Percentiles rank a stretch among this genome's conserved stretches.
These are phyloP conservation scores for Spirogloea muscicola DNA, from an alignment of 139 green algal species.

Conservation along the genomic window DNA sequence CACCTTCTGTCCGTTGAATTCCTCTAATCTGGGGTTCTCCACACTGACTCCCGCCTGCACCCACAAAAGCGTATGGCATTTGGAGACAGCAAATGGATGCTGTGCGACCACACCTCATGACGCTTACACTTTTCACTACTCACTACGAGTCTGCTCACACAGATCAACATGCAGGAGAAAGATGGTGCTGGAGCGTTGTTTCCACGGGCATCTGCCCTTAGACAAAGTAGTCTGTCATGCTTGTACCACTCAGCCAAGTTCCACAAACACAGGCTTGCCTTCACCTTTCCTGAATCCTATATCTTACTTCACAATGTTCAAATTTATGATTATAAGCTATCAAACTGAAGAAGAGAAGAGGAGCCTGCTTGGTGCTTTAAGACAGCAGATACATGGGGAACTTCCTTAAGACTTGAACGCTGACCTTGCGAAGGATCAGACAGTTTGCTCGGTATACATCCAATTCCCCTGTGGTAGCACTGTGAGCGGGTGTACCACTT, in stretches of 20 bases:
- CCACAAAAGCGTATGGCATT: not conserved
- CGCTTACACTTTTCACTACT: not conserved
- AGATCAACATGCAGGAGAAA: not conserved
- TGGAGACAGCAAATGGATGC: not conserved
- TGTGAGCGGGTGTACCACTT: constrained; percentile 71
- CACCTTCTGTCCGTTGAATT: constrained; percentile 60
- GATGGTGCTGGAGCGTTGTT: no score
- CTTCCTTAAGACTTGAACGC: no score
- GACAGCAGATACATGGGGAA: not conserved
- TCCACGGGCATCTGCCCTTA: no score
- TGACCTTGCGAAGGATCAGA: constrained; percentile 53
- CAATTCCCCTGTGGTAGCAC: constrained; percentile 77
- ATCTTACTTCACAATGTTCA: no score
- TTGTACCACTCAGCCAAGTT: not conserved
- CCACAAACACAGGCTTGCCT: not conserved
- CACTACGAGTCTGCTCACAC: not conserved
- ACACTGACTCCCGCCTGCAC: constrained; percentile 24
- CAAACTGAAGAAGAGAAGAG: not conserved
- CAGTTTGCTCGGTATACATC: constrained; percentile 67
- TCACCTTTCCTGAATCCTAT: no score
- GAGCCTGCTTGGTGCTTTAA: not conserved
- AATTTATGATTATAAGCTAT: not conserved
- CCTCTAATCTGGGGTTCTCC: constrained; percentile 37
- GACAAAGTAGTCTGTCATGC: no score
- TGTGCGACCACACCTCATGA: not conserved